These are phyloP conservation scores for Coniferiporia sulphurascens DNA, from an alignment of 1,284 basidiomycete species.

Conservation along the genomic window DNA sequence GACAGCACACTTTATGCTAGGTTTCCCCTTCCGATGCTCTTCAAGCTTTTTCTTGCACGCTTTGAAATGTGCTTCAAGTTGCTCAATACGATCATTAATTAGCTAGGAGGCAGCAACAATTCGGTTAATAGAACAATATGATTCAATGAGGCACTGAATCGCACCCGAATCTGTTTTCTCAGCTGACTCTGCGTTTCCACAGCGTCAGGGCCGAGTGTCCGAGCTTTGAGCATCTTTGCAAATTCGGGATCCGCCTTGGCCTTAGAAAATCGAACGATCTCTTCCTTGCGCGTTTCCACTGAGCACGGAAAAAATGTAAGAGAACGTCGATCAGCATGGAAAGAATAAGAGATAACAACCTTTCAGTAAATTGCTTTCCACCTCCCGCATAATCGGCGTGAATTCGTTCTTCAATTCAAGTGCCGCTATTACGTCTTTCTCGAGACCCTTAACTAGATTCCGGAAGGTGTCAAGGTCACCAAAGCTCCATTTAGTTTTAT, in stretches of 20 bases:
- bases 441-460: constrained; percentile 41
- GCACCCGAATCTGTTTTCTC: constrained; percentile 62
- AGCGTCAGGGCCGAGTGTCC: constrained; percentile 85
- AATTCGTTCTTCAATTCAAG: constrained; percentile 40
- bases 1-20: constrained; percentile 53
- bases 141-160: constrained; percentile 23
- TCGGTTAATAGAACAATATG: neutral
- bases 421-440: constrained; percentile 47
- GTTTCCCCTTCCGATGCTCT: constrained; percentile 58
- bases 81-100: constrained; percentile 66
- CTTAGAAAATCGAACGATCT: constrained; percentile 68
- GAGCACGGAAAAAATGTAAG: neutral
- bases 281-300: constrained; percentile 73
- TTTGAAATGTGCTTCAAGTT: constrained; percentile 72
- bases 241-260: constrained; percentile 76
- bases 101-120: constrained; percentile 35
- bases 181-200: constrained; percentile 77
- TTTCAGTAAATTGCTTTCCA: constrained; percentile 63
- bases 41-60: constrained; percentile 65
- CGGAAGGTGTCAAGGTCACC: constrained; percentile 50
- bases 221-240: constrained; percentile 71
- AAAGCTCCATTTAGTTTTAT: constrained; percentile 48
- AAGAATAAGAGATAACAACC: constrained; percentile 35
- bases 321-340: neutral
- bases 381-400: constrained; percentile 42